These are phyloP conservation scores for Ogataea thermomethanolica DNA, from an alignment of 805 yeast species.

Conservation along the genomic window DNA sequence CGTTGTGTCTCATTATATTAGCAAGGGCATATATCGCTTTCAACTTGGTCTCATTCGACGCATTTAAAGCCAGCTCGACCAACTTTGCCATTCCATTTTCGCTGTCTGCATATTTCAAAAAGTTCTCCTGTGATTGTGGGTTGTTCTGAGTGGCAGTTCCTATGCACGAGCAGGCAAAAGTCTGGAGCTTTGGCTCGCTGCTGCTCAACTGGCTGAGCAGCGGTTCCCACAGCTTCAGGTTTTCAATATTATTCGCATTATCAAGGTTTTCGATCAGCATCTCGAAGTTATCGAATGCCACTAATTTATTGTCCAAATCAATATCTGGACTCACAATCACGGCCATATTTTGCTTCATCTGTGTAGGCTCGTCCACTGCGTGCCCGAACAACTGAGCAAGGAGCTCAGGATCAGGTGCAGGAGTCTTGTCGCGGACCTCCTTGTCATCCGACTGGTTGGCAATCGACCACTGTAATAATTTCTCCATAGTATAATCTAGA, in stretches of 20 bases:
- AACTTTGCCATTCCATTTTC: conserved; percentile 43
- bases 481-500: conserved; percentile 59
- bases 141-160: conserved; percentile 96
- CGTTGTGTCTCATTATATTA: conserved; percentile 66
- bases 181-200: conserved; percentile 43
- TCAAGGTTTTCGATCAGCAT: conserved; percentile 91
- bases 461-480: conserved; percentile 87
- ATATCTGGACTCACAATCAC: conserved; percentile 58
- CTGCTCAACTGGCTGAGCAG: conserved; percentile 52
- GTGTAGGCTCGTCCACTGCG: conserved; percentile 77
- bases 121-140: conserved; percentile 65
- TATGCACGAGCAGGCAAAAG: conserved; percentile 65
- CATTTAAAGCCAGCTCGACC: conserved; percentile 37
- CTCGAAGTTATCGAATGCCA: conserved; percentile 87
- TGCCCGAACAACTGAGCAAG: conserved; percentile 75
- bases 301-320: conserved; percentile 57
- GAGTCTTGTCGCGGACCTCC: conserved; percentile 59
- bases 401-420: conserved; percentile 75
- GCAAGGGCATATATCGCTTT: conserved; percentile 81
- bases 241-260: conserved; percentile 89
- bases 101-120: conserved; percentile 45
- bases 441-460: conserved; percentile 72
- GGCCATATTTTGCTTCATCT: conserved; percentile 75
- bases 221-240: conserved; percentile 75
- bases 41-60: conserved; percentile 37